Percentiles rank a stretch among this genome's conserved stretches.
Conservation (phyloP, 139 green algal genomes). For the Chlorella sorokiniana region DNA sequence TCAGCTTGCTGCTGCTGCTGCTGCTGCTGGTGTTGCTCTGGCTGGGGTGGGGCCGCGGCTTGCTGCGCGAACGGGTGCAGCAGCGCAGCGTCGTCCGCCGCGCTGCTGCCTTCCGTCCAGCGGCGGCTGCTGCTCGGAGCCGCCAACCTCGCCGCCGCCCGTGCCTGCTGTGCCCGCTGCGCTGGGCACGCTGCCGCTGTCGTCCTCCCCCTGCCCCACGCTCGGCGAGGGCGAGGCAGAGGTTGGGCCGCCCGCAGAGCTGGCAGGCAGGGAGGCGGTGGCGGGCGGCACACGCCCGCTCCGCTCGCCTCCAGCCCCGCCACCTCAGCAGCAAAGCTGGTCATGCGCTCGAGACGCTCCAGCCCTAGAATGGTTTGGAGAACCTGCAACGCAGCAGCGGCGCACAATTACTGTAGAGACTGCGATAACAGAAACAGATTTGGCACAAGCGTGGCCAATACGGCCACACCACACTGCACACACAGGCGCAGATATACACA, state of each 20-base stretch:
- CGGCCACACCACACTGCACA: too few relatives aligned
- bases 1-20: not conserved
- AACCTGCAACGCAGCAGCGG: constrained; percentile 64
- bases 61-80: not conserved
- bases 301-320: not conserved
- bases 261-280: not conserved
- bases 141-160: not conserved
- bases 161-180: not conserved
- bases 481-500: too few relatives aligned
- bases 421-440: too few relatives aligned
- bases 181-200: not conserved
- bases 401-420: too few relatives aligned
- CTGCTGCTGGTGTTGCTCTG: not conserved
- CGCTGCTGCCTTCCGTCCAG: constrained; percentile 21
- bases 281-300: not conserved
- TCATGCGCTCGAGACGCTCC: constrained; percentile 81
- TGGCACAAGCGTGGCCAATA: too few relatives aligned
- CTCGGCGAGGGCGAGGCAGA: not conserved
- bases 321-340: constrained; percentile 55
- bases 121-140: constrained; percentile 11
- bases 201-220: not conserved
- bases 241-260: not conserved
- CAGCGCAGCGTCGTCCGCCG: not conserved
- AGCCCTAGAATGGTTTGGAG: constrained; percentile 79
- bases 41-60: not conserved